Percentiles rank a stretch among this genome's conserved stretches.
phyloP scores from a whole-genome alignment of 768 basidiomycete species.

The Termitomyces bulborhizus region DNA sequence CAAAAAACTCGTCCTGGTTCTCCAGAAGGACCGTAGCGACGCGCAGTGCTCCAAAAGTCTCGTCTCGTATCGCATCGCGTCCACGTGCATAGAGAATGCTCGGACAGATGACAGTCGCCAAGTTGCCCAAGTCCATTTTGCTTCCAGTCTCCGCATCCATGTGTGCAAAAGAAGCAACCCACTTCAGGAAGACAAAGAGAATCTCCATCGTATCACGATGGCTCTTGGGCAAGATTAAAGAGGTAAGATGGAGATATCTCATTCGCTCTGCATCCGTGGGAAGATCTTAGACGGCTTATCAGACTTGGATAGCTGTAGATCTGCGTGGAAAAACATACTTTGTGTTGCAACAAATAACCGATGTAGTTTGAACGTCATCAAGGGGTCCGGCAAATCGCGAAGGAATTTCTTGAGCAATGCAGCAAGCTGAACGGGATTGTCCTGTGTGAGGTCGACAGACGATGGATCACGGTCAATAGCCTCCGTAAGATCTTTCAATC shows the following conservation, averaged over 20 bases:
- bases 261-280: constrained; percentile 71
- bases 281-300: constrained; percentile 44
- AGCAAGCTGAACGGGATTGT: constrained; percentile 96
- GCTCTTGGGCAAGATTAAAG: constrained; percentile 81
- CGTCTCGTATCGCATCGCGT: constrained; percentile 82
- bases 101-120: constrained; percentile 97
- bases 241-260: constrained; percentile 80
- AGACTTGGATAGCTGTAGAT: background rate
- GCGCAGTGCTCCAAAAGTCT: constrained; percentile 85
- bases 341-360: constrained; percentile 83
- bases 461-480: constrained; percentile 91
- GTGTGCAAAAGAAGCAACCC: constrained; percentile 99
- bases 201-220: constrained; percentile 98
- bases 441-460: constrained; percentile 86
- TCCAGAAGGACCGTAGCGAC: constrained; percentile 85
- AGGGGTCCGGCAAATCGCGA: constrained; percentile 91
- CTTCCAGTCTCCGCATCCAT: constrained; percentile 96
- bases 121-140: constrained; percentile 95
- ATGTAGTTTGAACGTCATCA: constrained; percentile 93
- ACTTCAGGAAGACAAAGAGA: constrained; percentile 96
- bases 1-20: constrained; percentile 92
- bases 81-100: constrained; percentile 91
- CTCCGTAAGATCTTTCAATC: constrained; percentile 86
- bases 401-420: constrained; percentile 97
- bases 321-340: constrained; percentile 45